Conservation (phyloP, 495 filamentous ascomycete genomes). For the Stereocaulon alpinum region DNA sequence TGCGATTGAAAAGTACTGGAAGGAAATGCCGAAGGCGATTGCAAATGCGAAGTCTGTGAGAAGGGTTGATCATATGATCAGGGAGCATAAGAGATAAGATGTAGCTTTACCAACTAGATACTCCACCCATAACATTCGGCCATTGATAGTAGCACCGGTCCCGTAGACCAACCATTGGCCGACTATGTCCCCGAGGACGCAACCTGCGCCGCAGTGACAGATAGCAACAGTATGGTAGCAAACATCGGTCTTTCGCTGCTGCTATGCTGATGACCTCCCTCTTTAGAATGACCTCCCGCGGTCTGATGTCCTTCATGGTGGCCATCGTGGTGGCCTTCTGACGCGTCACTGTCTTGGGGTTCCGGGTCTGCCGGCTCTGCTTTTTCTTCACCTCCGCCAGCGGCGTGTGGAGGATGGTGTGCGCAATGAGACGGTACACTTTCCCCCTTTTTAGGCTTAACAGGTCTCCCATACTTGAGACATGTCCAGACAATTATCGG, state of each 20-base stretch:
- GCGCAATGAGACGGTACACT: too few relatives aligned
- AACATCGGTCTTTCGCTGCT: conserved; percentile 20
- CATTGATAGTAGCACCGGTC: conserved; percentile 19
- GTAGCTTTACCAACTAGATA: conserved; percentile 12
- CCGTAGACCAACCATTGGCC: conserved; percentile 31
- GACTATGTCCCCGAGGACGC: conserved; percentile 26
- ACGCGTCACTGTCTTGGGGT: too few relatives aligned
- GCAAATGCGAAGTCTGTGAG: conserved; percentile 24
- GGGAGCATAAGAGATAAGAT: too few relatives aligned
- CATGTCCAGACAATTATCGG: conserved; percentile 19
- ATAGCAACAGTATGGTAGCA: conserved; percentile 24
- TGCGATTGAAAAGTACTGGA: conserved; percentile 31
- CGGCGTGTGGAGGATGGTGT: too few relatives aligned
- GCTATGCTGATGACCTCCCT: conserved; percentile 8
- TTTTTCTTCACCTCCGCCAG: not conserved
- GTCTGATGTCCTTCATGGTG: conserved; percentile 10
- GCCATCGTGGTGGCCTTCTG: not conserved
- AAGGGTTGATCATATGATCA: not conserved
- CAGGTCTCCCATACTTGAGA: conserved; percentile 18
- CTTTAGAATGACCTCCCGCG: too few relatives aligned
- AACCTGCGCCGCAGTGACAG: conserved; percentile 27
- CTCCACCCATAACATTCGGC: conserved; percentile 16
- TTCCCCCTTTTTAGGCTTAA: not conserved
- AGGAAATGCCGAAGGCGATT: conserved; percentile 25
- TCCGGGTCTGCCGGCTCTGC: not conserved